A percentile compares a stretch with the other conserved stretches of the same genome.
Evolutionary conservation across 345 rosid species (phyloP).

Genomic region (Pelargonium nanum): DNA sequence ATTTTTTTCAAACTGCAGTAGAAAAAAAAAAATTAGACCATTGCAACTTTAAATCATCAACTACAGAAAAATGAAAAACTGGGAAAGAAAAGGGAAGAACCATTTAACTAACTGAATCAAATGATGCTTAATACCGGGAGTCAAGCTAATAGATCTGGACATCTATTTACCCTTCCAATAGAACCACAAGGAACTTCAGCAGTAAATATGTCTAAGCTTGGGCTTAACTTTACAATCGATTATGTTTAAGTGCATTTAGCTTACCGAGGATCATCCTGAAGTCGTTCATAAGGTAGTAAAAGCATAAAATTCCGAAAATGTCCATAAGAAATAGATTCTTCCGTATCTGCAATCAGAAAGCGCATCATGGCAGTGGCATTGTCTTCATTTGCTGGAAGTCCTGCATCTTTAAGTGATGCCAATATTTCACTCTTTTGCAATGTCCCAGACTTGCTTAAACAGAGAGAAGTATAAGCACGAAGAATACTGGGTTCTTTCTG

Average conservation of each 20-base stretch:
- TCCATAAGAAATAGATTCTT: conserved; percentile 91
- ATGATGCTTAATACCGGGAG: neutral
- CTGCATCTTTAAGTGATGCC: conserved; percentile 77
- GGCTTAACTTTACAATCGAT: neutral
- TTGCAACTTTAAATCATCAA: neutral
- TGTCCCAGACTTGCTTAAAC: conserved; percentile 90
- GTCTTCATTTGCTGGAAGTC: conserved; percentile 94
- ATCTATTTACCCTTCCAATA: neutral
- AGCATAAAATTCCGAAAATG: conserved; percentile 96
- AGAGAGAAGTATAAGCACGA: conserved; percentile 91
- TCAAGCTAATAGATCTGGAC: neutral
- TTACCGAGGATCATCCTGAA: conserved; percentile 95
- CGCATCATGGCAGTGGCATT: conserved; percentile 97
- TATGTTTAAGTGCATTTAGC: conserved; percentile 14
- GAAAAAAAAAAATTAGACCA: no score
- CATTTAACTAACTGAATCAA: neutral
- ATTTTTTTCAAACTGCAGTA: no score
- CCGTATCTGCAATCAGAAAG: conserved; percentile 76
- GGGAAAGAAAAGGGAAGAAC: neutral
- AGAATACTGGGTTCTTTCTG: conserved; percentile 95
- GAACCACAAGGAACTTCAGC: conserved; percentile 1
- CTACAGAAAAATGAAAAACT: neutral
- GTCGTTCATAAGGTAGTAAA: conserved; percentile 78
- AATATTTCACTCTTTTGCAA: conserved; percentile 90
- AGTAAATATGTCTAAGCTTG: neutral